These are phyloP conservation scores for Flaveria brownii DNA, from an alignment of 129 eudicot genomes.

Conservation along the genomic window DNA sequence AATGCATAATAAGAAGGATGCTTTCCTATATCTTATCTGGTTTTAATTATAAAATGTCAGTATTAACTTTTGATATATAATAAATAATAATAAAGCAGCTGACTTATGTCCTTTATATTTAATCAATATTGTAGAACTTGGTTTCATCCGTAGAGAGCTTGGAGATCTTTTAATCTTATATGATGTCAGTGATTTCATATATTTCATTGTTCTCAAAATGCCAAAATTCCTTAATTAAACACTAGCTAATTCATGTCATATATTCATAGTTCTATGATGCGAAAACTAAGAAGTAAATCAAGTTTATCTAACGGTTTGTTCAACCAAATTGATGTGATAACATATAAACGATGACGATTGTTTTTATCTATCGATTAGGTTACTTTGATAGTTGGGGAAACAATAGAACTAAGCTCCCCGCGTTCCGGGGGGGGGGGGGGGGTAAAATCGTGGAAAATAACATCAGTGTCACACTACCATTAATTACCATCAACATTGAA, in stretches of 20 bases:
- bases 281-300: no score
- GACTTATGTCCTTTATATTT: background rate
- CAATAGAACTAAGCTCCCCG: no score
- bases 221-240: background rate
- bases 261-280: no score
- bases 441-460: no score
- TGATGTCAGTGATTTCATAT: background rate
- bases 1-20: conserved; percentile 12
- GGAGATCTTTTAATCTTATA: background rate
- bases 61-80: background rate
- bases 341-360: background rate
- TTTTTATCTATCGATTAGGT: no score
- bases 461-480: no score
- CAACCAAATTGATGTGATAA: background rate
- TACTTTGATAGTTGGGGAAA: no score
- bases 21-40: background rate
- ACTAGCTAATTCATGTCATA: background rate
- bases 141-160: background rate
- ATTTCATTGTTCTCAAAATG: no score
- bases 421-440: no score
- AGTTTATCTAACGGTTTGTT: background rate
- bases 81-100: background rate
- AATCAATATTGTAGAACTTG: background rate
- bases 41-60: background rate
- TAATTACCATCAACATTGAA: no score